A percentile compares a stretch with the other conserved stretches of the same genome.
Conservation (phyloP, 371 early-diverging fungal genomes). For the Gilbertella persicaria region DNA sequence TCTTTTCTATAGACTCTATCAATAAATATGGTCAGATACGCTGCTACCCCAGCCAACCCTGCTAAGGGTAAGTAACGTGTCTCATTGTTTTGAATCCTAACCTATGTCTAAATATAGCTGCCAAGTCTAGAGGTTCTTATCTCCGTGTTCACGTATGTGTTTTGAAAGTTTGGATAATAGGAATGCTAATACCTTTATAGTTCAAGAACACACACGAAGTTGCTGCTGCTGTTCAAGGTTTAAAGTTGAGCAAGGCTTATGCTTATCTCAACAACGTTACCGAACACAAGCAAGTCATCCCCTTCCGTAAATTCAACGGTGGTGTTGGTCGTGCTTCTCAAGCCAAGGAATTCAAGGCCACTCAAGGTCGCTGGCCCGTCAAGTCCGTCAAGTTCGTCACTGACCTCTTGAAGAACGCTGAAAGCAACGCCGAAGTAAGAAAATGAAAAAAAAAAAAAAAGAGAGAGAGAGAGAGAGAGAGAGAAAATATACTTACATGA, state of each 20-base stretch:
- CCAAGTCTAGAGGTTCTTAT: constrained; percentile 42
- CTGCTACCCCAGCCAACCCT: constrained; percentile 55
- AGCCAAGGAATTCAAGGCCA: constrained; percentile 93
- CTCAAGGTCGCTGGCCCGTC: constrained; percentile 99
- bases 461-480: too few species aligned
- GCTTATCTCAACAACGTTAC: constrained; percentile 95
- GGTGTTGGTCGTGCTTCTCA: constrained; percentile 99
- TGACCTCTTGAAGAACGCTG: constrained; percentile 96
- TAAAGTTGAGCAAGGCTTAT: constrained; percentile 94
- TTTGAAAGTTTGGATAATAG: too few species aligned
- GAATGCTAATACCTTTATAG: too few species aligned
- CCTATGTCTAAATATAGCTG: constrained; percentile 14
- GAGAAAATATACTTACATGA: neutral
- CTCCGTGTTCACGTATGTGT: constrained; percentile 40
- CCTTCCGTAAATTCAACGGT: constrained; percentile 97
- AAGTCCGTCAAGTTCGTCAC: constrained; percentile 95
- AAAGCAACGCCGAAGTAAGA: constrained; percentile 92
- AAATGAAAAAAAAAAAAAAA: neutral
- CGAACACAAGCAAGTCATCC: constrained; percentile 97
- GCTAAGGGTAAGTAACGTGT: constrained; percentile 55
- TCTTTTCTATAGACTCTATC: constrained; percentile 10
- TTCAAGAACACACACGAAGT: constrained; percentile 99
- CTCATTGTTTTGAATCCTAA: neutral
- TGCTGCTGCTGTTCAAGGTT: constrained; percentile 93
- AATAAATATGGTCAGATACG: constrained; percentile 58